Base-by-base conservation (phyloP, 768 basidiomycete genomes). In the Kwoniella dendrophila region DNA sequence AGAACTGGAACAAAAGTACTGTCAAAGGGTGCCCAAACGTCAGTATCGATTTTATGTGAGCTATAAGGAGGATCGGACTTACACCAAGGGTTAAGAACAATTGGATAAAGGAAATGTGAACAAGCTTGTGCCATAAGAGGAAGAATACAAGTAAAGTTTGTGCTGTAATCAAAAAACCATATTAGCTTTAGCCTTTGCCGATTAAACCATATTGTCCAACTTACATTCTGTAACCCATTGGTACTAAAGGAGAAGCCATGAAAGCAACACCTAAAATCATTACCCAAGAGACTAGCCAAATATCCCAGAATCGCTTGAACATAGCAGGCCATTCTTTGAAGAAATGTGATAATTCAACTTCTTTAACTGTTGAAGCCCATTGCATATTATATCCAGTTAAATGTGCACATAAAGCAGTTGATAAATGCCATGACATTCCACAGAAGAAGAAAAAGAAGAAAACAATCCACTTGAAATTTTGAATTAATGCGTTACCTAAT, bases 301-400 rank as follows among this genome's bases (percentile, higher is more conserved):
- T 41, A 86, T 69, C 71, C 83, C 88, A 86, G 81, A 90, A 94
- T 7, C 90, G 87, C 64, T 86, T 86, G 72, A 88, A 81, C 76
- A 94, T 92, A 60, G 85, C 85, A 1, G 92, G 92, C 30, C 92
- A 87, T 78, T 94, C 92, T 59, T 88, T 86, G 85, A 89, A 92
- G 82, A 94, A 92, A 74, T 92, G 92, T 1, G 90, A 90, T 34
- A 86, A 82, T 78, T 75, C 71, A 48, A 68, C 70, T 59, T 91
- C 90, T 84, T 92, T 92, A 72, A 85, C 85, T 2, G 89, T 90
- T 4, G 88, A 88, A 24, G 85, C 84, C 90, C 89, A 90, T 10
- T 85, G 83, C 78, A 81, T 79, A 73, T 87, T 82, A 66, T 86
- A 86, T 30, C 84, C 84, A 67, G 85, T 83, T 34, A 86, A 51